These are phyloP conservation scores for Geotrichum macrosporum DNA, from an alignment of 1,139 yeast species.

Conservation along the genomic window DNA sequence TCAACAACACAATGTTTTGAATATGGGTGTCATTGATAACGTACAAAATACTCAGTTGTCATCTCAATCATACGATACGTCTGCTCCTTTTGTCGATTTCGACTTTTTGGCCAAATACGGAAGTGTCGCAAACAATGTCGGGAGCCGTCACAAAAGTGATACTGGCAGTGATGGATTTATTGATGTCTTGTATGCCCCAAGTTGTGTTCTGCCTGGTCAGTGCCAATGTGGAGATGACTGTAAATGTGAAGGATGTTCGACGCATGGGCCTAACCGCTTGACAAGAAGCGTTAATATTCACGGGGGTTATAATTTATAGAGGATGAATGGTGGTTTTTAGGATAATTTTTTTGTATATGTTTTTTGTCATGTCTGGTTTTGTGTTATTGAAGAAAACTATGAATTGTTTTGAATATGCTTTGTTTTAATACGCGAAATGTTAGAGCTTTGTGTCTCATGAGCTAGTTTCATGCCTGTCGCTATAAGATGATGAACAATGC, in stretches of 20 bases:
- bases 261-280: no score
- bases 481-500: no score
- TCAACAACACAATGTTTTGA: neutral
- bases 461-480: no score
- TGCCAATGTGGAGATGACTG: constrained; percentile 41
- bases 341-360: no score
- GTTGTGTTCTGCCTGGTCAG: constrained; percentile 40
- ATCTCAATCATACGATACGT: neutral
- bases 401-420: no score
- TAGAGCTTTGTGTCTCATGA: no score
- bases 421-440: no score
- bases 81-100: constrained; percentile 1
- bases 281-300: constrained; percentile 1
- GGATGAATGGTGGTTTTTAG: no score
- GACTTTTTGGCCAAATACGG: constrained; percentile 11
- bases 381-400: no score
- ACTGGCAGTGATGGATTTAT: constrained; percentile 3
- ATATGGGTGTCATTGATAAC: neutral
- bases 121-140: no score
- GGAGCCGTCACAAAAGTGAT: neutral
- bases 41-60: neutral
- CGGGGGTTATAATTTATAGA: constrained; percentile 3
- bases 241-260: constrained; percentile 39
- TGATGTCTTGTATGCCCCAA: constrained; percentile 36
- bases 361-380: no score